phyloP scores from a whole-genome alignment of 2,329 filamentous ascomycete species.

The Beauveria varroae region DNA sequence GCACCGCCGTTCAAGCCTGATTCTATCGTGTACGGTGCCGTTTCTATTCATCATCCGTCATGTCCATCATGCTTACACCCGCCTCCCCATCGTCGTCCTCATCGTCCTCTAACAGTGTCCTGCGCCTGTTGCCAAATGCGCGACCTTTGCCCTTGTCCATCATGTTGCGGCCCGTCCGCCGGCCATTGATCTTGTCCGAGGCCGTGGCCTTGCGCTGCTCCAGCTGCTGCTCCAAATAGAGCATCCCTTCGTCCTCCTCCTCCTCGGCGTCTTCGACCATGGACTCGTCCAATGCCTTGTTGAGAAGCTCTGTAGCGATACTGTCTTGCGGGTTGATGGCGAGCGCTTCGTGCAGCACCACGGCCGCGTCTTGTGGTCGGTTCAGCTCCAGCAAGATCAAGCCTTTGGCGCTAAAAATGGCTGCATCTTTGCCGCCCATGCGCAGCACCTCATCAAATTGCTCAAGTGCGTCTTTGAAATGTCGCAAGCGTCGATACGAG shows the following conservation, averaged over 20 bases:
- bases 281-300: constrained; percentile 61
- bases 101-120: constrained; percentile 27
- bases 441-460: constrained; percentile 85
- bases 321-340: constrained; percentile 73
- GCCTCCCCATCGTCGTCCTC: constrained; percentile 27
- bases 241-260: constrained; percentile 39
- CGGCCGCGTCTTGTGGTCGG: constrained; percentile 67
- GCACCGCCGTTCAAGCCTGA: not conserved
- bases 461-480: constrained; percentile 62
- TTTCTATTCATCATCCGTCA: constrained; percentile 45
- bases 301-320: constrained; percentile 70
- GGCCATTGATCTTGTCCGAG: constrained; percentile 27
- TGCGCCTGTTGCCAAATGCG: constrained; percentile 26
- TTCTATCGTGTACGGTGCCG: not conserved
- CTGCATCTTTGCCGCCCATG: constrained; percentile 69
- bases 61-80: constrained; percentile 45
- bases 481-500: constrained; percentile 65
- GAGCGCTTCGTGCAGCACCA: constrained; percentile 76
- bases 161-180: constrained; percentile 17
- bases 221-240: constrained; percentile 46
- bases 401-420: constrained; percentile 75
- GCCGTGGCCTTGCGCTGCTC: constrained; percentile 39
- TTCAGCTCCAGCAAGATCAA: constrained; percentile 75
- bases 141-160: constrained; percentile 40
- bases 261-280: constrained; percentile 37